Evolutionary conservation across 1,284 basidiomycete genomes (phyloP), one percentile per base, ranked within the genome.

Genomic region (Sporisorium exsertum): DNA sequence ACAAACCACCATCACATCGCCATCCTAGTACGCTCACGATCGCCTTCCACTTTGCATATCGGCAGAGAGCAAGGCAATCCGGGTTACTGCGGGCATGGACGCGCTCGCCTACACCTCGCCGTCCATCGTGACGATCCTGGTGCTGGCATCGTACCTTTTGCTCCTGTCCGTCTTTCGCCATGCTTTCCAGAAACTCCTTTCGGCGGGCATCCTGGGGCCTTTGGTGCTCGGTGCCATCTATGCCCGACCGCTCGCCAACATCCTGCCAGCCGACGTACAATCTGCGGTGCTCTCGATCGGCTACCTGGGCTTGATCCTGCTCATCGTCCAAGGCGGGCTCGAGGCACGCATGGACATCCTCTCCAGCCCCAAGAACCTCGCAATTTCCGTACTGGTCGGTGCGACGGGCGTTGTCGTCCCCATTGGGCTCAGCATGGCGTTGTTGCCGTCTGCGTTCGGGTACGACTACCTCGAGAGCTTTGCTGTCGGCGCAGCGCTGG

Each of bases 261-360:
- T 89, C 58, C 79, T 90, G 0, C 85, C 86, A 0, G 12, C 62
- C 0, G 78, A 82, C 8, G 88, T 88, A 86, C 83, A 89, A 68
- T 76, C 85, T 10, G 86, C 88, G 0, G 86, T 89, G 58, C 86
- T 87, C 7, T 82, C 84, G 0, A 49, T 90, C 8, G 89, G 89
- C 0, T 89, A 89, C 73, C 65, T 89, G 1, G 89, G 89, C 1
- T 82, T 90, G 16, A 83, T 90, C n/a, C 81, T 89, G 7, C 85
- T 90, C 49, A 88, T 90, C 3, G 88, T 89, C 64, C 87, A 89
- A 85, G 89, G 89, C 86, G 56, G 68, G 81, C 62, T 59, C 15
- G 69, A 68, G 22, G 60, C 71, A 9, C 33, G 72, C 5, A 59
- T 80, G 20, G 72, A 68, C 53, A 58, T 77, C 32, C 52, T 77